Percentiles rank a stretch among this genome's conserved stretches.
Evolutionary conservation across 495 filamentous ascomycete species (phyloP).

Genomic region (Lepidopterella palustris): DNA sequence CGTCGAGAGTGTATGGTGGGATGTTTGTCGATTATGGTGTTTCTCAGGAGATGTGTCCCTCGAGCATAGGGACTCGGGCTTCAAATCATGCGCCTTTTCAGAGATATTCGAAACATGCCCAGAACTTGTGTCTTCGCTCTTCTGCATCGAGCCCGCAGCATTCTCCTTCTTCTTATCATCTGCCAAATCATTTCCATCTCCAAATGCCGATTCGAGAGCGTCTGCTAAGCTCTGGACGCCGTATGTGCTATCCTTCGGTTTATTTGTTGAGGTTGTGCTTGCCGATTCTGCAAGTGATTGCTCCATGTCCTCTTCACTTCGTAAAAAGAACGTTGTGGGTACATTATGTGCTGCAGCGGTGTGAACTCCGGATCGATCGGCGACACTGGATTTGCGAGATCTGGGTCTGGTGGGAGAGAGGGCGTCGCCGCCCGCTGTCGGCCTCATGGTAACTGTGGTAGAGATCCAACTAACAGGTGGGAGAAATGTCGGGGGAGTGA

Average conservation of each 20-base stretch:
- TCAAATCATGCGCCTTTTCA: neutral
- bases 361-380: conserved; percentile 13
- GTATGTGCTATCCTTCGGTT: conserved; percentile 35
- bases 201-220: conserved; percentile 40
- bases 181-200: conserved; percentile 27
- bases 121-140: neutral
- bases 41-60: conserved; percentile 29
- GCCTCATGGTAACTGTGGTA: conserved; percentile 12
- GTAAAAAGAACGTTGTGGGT: conserved; percentile 37
- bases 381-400: conserved; percentile 28
- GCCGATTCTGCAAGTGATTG: conserved; percentile 9
- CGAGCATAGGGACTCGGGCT: conserved; percentile 10
- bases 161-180: conserved; percentile 34
- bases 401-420: conserved; percentile 13
- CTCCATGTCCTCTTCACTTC: conserved; percentile 37
- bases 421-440: conserved; percentile 23
- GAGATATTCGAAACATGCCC: conserved; percentile 1
- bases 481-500: neutral
- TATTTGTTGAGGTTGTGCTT: neutral
- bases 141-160: neutral
- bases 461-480: neutral
- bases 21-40: conserved; percentile 3
- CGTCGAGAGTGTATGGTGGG: conserved; percentile 36
- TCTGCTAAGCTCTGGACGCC: conserved; percentile 61
- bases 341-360: conserved; percentile 24